Conservation (phyloP, 1,284 basidiomycete genomes). For the Sphaerobolus stellatus region DNA sequence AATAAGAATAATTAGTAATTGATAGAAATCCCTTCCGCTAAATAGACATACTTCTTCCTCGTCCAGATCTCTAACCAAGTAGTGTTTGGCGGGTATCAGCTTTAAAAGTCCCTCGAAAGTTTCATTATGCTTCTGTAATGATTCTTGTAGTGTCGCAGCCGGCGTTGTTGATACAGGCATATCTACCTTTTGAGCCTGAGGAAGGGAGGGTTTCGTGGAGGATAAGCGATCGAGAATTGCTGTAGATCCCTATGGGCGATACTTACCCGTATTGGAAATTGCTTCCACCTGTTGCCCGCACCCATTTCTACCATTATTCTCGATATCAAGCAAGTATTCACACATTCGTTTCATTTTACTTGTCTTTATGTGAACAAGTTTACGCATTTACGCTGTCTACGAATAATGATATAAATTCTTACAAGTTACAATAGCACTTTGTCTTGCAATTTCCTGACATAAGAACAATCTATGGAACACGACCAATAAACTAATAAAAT, state of each 20-base stretch:
- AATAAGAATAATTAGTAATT: not conserved
- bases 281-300: too few relatives aligned
- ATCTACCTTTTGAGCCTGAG: not conserved
- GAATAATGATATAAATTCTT: not conserved
- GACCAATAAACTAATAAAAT: not conserved
- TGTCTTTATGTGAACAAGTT: too few relatives aligned
- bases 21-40: not conserved
- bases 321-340: too few relatives aligned
- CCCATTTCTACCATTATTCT: too few relatives aligned
- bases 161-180: conserved; percentile 36
- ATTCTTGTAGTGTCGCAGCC: conserved; percentile 53
- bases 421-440: not conserved
- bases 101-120: conserved; percentile 78
- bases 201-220: not conserved
- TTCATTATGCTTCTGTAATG: conserved; percentile 79
- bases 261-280: too few relatives aligned
- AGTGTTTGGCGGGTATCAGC: conserved; percentile 87
- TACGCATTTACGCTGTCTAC: too few relatives aligned
- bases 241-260: too few relatives aligned
- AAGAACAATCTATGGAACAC: not conserved
- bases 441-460: not conserved
- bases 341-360: too few relatives aligned
- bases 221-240: not conserved
- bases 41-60: conserved; percentile 51
- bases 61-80: conserved; percentile 67